A percentile compares a stretch with the other conserved stretches of the same genome.
Conservation (phyloP, 306 rosid genomes). For the Carpinus fangiana region DNA sequence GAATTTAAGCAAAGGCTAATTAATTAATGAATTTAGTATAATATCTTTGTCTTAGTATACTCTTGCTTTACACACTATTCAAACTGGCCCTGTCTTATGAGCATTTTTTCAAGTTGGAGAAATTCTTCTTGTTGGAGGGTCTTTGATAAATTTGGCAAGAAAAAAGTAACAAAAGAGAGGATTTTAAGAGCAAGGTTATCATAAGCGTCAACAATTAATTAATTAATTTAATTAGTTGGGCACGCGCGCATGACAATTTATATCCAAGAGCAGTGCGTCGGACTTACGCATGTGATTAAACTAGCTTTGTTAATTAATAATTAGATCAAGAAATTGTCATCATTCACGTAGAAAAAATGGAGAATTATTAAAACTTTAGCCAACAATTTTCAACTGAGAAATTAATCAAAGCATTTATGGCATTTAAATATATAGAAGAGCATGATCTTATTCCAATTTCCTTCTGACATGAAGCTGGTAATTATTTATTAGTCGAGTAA, state of each 20-base stretch:
- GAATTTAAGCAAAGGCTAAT: neutral
- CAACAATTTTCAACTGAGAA: too few species aligned
- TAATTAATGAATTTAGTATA: neutral
- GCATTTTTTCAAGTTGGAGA: neutral
- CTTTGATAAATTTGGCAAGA: neutral
- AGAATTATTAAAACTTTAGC: too few species aligned
- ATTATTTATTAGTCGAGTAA: too few species aligned
- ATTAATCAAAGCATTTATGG: too few species aligned
- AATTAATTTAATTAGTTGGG: neutral
- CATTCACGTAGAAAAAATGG: too few species aligned
- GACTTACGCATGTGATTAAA: neutral
- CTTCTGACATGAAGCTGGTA: too few species aligned
- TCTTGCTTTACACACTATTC: neutral
- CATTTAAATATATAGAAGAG: too few species aligned
- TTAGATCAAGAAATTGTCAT: neutral
- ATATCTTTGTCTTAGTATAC: neutral
- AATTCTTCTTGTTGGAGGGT: neutral
- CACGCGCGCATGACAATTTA: neutral
- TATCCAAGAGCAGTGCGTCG: slow-evolving; percentile 14
- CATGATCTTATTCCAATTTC: too few species aligned
- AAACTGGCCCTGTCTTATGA: neutral
- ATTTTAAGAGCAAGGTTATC: slow-evolving; percentile 2
- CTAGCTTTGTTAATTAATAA: neutral
- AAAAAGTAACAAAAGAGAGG: slow-evolving; percentile 10
- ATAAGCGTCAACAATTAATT: neutral